Evolutionary conservation across 2,329 filamentous ascomycete species (phyloP).

Genomic region (Talaromyces sp.): DNA sequence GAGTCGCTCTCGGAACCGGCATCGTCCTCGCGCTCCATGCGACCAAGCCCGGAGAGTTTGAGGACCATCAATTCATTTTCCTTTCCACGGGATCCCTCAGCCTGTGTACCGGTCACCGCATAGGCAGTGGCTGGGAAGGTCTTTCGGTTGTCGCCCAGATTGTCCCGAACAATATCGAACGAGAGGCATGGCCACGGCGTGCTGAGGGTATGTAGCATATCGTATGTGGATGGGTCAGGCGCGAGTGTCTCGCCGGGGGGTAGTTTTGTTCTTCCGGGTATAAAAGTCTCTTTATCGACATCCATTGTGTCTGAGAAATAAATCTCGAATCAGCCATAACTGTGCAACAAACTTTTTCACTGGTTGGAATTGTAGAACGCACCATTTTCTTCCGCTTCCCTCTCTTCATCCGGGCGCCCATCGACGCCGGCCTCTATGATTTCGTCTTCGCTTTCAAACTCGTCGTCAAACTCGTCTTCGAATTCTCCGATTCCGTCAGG

Average conservation of each 20-base stretch:
- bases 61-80: constrained; percentile 95
- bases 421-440: constrained; percentile 92
- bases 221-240: constrained; percentile 89
- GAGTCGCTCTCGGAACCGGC: constrained; percentile 66
- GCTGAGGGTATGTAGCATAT: constrained; percentile 92
- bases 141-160: constrained; percentile 80
- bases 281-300: constrained; percentile 89
- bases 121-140: constrained; percentile 96
- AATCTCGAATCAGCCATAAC: constrained; percentile 13
- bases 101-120: constrained; percentile 90
- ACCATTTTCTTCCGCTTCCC: constrained; percentile 79
- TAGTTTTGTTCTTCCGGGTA: constrained; percentile 87
- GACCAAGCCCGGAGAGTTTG: constrained; percentile 88
- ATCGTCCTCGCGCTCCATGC: constrained; percentile 70
- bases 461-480: constrained; percentile 84
- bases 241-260: constrained; percentile 85
- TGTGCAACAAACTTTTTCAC: neutral
- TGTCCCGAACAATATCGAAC: constrained; percentile 85
- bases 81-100: constrained; percentile 64
- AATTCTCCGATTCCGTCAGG: constrained; percentile 57
- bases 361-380: constrained; percentile 8
- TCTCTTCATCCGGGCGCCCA: constrained; percentile 83
- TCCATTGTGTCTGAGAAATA: constrained; percentile 69
- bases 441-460: constrained; percentile 91
- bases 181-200: constrained; percentile 96